Base-by-base conservation (phyloP, 1,284 basidiomycete species). In the Marasmius oreades region DNA sequence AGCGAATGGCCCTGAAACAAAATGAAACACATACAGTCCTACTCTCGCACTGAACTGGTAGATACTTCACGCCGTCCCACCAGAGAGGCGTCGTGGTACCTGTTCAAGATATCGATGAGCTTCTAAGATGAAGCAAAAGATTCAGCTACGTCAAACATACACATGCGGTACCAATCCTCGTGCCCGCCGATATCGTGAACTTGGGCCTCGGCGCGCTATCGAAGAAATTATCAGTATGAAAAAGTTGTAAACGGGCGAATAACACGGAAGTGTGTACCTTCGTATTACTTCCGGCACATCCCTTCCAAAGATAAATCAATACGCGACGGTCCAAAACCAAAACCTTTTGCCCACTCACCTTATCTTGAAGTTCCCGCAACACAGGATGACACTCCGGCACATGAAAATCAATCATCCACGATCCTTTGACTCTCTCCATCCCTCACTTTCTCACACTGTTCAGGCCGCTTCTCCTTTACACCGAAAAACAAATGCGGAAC, bases 121-220 rank as follows among this genome's bases (percentile, higher is more conserved):
- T 16, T 50, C n/a, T 16, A n/a, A n/a, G n/a, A n/a, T n/a, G 18
- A 12, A 12, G n/a, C 1, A 5, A 33, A 28, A 3, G 28, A 20
- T 31, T 18, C 10, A 31, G n/a, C 14, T n/a, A n/a, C 5, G 22
- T 2, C n/a, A 3, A 7, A 33, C 47, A 33, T 33, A 50, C 47
- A 50, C 47, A 50, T 50, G 24, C 23, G 47, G 20, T 50, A 50
- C 47, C 47, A 50, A 20, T 50, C 47, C 20, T 50, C 47, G 11
- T 5, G 10, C 28, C n/a, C 20, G 26, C 47, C 47, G 16, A 50
- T 50, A 26, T 50, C 47, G 28, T 18, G 12, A 8, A 50, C 47
- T 33, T 33, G 47, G 11, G 26, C 47, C n/a, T 50, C 47, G 12
- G 28, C n/a, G n/a, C 47, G 47, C 47, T 50, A 31, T 33, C 1